Evolutionary conservation across 2,329 filamentous ascomycete genomes (phyloP), one percentile per base, ranked within the genome.

Genomic region (Talaromyces piceae): DNA sequence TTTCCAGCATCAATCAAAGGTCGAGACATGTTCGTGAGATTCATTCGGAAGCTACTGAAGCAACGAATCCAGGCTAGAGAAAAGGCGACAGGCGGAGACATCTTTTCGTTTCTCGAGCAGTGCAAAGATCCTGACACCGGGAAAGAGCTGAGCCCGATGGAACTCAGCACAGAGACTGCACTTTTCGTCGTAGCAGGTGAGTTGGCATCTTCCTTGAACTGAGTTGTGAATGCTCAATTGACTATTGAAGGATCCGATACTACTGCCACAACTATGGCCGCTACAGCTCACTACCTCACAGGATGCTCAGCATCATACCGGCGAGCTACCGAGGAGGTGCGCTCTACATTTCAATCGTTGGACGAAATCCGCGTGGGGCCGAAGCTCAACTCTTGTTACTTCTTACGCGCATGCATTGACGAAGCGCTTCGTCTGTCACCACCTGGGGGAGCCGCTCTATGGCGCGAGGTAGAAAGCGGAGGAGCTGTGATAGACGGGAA

Each of bases 371-470:
- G 18, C 43, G 13, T 16, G n/a, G 43, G 43, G 18, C 43, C 43
- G 28, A 25, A 45, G 25, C 25, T 45, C n/a, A 25, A 20, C 22
- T 20, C n/a, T 2, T 45, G 43, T 45, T 20, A 9, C 43, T 58
- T 55, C 31, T 50, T 58, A 9, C 27, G 54, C 7, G 56, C 57
- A 3, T 58, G 56, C 27, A 45, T 58, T 27, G 56, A 59, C 28
- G 57, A 59, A 33, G 56, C 56, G 2, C 46, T 58, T 20, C 52
- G 57, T 1, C n/a, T 57, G 4, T 49, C 50, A 3, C 56, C 57
- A 1, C 37, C 57, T 3, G 49, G 44, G 27, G 27, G 49, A n/a
- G 52, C 54, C 12, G 54, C 50, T 12, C 49, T 59, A 3, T 47
- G 50, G 7, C 45, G 57, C 2, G 44, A 51, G 4, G 52, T 57